Percentiles rank a stretch among this genome's conserved stretches.
Evolutionary conservation across 176 grass and related monocot species (phyloP).

Genomic region (Lolium multiflorum): DNA sequence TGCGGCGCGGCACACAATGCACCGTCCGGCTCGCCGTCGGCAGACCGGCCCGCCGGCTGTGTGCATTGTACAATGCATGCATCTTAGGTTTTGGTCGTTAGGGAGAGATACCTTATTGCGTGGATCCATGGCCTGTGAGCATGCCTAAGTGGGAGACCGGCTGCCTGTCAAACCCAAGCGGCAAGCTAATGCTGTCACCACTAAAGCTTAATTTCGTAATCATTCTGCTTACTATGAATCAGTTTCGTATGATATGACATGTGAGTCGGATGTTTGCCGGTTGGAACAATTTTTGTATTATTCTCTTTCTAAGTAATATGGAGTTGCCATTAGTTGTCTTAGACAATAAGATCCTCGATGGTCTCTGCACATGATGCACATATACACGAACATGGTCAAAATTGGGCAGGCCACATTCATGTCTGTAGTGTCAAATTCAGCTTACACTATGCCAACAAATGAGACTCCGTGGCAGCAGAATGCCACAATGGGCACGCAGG

Average conservation of each 20-base stretch:
- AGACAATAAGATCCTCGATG: too few relatives aligned
- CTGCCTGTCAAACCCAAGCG: neutral
- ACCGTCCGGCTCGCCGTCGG: neutral
- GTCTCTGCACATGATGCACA: too few relatives aligned
- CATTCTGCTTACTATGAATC: neutral
- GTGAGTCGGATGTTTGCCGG: too few relatives aligned
- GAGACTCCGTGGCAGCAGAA: too few relatives aligned
- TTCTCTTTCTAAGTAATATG: neutral
- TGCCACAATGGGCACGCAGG: too few relatives aligned
- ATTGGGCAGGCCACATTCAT: too few relatives aligned
- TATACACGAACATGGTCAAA: too few relatives aligned
- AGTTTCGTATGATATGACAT: neutral
- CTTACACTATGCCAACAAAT: too few relatives aligned
- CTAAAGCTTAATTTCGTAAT: neutral
- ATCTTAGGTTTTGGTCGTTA: neutral
- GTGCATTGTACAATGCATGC: neutral
- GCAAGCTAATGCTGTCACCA: constrained; percentile 36
- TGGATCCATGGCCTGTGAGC: too few relatives aligned
- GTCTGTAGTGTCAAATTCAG: too few relatives aligned
- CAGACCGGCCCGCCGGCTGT: neutral
- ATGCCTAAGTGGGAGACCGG: constrained; percentile 11
- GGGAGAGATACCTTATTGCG: too few relatives aligned
- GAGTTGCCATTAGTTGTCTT: too few relatives aligned
- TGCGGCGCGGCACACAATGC: neutral
- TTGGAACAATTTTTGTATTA: neutral